phyloP scores from a whole-genome alignment of 306 rosid genomes.

The Ormosia emarginata region DNA sequence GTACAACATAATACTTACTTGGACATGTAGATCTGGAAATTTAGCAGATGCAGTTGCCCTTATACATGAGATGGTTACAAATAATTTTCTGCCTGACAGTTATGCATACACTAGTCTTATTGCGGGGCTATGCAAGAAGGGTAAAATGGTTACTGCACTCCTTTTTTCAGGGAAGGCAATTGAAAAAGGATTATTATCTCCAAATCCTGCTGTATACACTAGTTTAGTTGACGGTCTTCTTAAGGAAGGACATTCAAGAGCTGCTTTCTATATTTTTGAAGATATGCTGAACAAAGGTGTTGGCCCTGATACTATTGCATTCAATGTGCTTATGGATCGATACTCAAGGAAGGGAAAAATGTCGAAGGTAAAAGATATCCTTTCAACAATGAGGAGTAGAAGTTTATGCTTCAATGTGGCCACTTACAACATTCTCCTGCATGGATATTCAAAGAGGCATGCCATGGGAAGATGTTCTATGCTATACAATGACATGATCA shows the following conservation, averaged over 20 bases:
- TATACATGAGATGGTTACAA: conserved; percentile 57
- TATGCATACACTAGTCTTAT: conserved; percentile 58
- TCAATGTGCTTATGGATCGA: conserved; percentile 54
- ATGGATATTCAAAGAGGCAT: conserved; percentile 58
- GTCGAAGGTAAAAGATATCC: conserved; percentile 36
- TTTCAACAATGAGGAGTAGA: conserved; percentile 50
- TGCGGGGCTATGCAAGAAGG: conserved; percentile 56
- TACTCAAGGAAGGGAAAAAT: conserved; percentile 64
- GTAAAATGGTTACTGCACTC: conserved; percentile 59
- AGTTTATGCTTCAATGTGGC: conserved; percentile 46
- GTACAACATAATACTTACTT: conserved; percentile 59
- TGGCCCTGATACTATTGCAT: conserved; percentile 48
- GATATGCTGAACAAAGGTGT: conserved; percentile 63
- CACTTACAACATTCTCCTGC: conserved; percentile 71
- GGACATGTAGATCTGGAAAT: conserved; percentile 55
- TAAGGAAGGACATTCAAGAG: conserved; percentile 64
- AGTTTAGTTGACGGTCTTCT: conserved; percentile 59
- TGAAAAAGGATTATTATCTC: conserved; percentile 43
- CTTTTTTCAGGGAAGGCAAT: conserved; percentile 44
- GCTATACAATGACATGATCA: conserved; percentile 43
- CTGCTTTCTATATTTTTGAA: conserved; percentile 54
- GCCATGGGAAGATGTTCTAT: conserved; percentile 37
- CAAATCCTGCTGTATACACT: conserved; percentile 53
- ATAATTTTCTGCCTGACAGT: conserved; percentile 53
- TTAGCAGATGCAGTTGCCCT: conserved; percentile 49